A percentile compares a stretch with the other conserved stretches of the same genome.
Evolutionary conservation across 164 flowering plant species (phyloP).

Genomic region (Macadamia tetraphylla): DNA sequence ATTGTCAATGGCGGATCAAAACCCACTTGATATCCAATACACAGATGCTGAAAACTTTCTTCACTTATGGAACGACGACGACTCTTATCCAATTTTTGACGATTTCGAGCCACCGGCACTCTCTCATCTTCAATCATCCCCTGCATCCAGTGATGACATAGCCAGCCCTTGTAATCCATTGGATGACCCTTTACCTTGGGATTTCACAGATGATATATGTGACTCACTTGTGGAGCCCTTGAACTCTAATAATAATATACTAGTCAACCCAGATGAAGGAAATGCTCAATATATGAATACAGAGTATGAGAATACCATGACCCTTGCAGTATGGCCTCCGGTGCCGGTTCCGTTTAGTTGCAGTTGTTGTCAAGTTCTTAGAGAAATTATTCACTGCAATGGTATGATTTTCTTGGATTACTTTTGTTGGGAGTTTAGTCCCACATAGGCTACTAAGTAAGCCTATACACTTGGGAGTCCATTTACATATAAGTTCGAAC

Average conservation of each 20-base stretch:
- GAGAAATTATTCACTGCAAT: conserved; percentile 42
- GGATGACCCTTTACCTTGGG: too few relatives aligned
- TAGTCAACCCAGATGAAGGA: not conserved
- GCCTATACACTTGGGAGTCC: too few relatives aligned
- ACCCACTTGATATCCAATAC: not conserved
- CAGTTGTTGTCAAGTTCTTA: conserved; percentile 42
- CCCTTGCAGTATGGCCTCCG: conserved; percentile 7
- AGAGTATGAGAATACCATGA: not conserved
- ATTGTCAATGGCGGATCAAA: not conserved
- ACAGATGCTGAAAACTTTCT: not conserved
- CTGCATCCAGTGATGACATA: too few relatives aligned
- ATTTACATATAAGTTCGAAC: too few relatives aligned
- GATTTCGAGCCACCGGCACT: not conserved
- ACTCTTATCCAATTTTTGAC: not conserved
- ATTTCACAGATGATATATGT: not conserved
- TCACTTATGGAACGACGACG: not conserved
- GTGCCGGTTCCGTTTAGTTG: conserved; percentile 15
- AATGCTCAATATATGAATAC: not conserved
- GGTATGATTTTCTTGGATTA: conserved; percentile 22
- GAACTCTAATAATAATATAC: too few relatives aligned
- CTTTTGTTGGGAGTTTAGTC: too few relatives aligned
- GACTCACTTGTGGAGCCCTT: not conserved
- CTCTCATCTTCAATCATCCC: too few relatives aligned
- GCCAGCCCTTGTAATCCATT: too few relatives aligned
- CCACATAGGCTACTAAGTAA: too few relatives aligned